Evolutionary conservation across 2,329 filamentous ascomycete genomes (phyloP).

Genomic region (Botrytis byssoidea): DNA sequence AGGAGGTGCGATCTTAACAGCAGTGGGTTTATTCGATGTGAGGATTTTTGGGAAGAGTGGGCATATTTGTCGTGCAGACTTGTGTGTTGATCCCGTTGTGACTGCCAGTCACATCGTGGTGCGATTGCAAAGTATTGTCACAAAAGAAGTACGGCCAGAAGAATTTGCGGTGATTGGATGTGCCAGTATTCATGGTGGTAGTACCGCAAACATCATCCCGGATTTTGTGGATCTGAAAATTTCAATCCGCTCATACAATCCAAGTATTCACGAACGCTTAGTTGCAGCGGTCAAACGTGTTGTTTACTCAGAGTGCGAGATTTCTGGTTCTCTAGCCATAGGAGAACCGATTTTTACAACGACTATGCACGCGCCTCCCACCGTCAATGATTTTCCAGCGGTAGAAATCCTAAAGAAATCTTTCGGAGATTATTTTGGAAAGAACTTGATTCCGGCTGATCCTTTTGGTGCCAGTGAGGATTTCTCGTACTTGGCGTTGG

Average conservation of each 20-base stretch:
- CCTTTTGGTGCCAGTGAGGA: constrained; percentile 31
- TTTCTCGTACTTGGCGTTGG: constrained; percentile 47
- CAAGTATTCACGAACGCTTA: constrained; percentile 40
- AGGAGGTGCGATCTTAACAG: constrained; percentile 40
- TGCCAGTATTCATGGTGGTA: constrained; percentile 45
- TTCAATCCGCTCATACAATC: constrained; percentile 42
- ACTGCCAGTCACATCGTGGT: constrained; percentile 45
- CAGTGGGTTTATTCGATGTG: constrained; percentile 41
- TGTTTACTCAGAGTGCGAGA: constrained; percentile 49
- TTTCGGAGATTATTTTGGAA: constrained; percentile 30
- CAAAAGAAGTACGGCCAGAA: constrained; percentile 41
- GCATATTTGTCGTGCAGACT: constrained; percentile 45
- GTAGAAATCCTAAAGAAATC: constrained; percentile 23
- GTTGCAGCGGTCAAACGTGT: constrained; percentile 43
- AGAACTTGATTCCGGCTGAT: constrained; percentile 14
- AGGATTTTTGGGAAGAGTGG: constrained; percentile 45
- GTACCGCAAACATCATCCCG: constrained; percentile 47
- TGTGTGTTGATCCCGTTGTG: constrained; percentile 47
- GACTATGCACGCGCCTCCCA: constrained; percentile 29
- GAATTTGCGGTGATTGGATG: constrained; percentile 47
- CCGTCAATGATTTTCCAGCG: constrained; percentile 25
- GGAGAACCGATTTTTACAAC: constrained; percentile 25
- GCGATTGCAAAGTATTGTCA: constrained; percentile 43
- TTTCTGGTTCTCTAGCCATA: constrained; percentile 43
- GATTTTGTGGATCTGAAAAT: constrained; percentile 44